Evolutionary conservation across 129 eudicot species (phyloP).

Genomic region (Kitagawia praeruptora): DNA sequence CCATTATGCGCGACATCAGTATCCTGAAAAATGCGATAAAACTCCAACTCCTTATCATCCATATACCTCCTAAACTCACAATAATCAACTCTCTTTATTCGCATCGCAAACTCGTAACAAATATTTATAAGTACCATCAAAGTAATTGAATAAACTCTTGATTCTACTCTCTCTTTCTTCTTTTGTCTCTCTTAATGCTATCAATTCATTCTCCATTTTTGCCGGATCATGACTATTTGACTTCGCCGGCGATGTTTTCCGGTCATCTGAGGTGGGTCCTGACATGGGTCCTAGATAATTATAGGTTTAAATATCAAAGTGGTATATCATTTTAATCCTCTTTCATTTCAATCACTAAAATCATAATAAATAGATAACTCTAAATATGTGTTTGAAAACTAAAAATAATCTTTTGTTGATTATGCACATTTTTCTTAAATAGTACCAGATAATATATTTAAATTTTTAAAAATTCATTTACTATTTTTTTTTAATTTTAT

Average conservation of each 20-base stretch:
- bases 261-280: conserved; percentile 15
- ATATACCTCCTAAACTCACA: conserved; percentile 81
- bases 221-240: conserved; percentile 47
- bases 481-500: too few relatives aligned
- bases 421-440: too few relatives aligned
- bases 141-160: conserved; percentile 53
- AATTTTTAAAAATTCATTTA: too few relatives aligned
- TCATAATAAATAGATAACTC: too few relatives aligned
- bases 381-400: too few relatives aligned
- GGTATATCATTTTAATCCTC: too few relatives aligned
- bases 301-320: too few relatives aligned
- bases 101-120: conserved; percentile 76
- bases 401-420: too few relatives aligned
- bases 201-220: conserved; percentile 56
- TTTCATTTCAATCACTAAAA: too few relatives aligned
- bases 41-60: conserved; percentile 93
- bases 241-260: conserved; percentile 4
- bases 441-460: too few relatives aligned
- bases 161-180: conserved; percentile 71
- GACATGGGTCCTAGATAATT: conserved; percentile 22
- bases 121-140: conserved; percentile 61
- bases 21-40: conserved; percentile 77
- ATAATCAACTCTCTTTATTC: conserved; percentile 80
- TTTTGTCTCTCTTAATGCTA: conserved; percentile 62
- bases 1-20: conserved; percentile 96